These are phyloP conservation scores for Neotropicomus parvogracilis DNA, from an alignment of 1,284 basidiomycete species.

Conservation along the genomic window DNA sequence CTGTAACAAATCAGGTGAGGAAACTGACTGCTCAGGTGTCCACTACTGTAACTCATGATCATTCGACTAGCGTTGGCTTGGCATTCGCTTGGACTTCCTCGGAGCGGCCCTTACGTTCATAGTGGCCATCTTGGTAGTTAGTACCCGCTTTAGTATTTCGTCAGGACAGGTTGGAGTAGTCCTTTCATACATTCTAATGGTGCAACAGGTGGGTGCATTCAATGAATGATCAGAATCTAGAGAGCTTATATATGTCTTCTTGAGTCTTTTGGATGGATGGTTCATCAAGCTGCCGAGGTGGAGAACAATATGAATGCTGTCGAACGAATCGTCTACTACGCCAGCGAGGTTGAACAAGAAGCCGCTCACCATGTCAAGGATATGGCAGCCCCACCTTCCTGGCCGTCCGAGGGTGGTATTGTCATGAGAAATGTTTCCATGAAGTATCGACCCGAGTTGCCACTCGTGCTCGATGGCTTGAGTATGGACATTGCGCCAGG, in stretches of 20 bases:
- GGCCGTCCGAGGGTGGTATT: conserved; percentile 66
- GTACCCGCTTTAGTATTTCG: conserved; percentile 68
- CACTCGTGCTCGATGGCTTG: conserved; percentile 65
- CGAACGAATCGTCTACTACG: conserved; percentile 81
- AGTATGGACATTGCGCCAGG: conserved; percentile 65
- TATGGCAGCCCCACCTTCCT: conserved; percentile 54
- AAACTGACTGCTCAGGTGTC: background rate
- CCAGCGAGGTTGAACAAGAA: conserved; percentile 59
- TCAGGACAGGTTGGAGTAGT: conserved; percentile 76
- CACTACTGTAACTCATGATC: too few species aligned
- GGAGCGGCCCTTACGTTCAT: conserved; percentile 75
- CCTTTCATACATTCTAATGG: conserved; percentile 73
- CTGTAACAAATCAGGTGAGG: conserved; percentile 68
- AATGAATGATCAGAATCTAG: background rate
- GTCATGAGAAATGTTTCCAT: conserved; percentile 62
- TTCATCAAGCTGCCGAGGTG: conserved; percentile 80
- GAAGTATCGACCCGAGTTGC: conserved; percentile 70
- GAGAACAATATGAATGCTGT: conserved; percentile 93
- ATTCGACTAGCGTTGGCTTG: conserved; percentile 73
- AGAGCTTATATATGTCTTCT: conserved; percentile 11
- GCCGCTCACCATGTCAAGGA: conserved; percentile 64
- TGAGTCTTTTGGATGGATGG: conserved; percentile 77
- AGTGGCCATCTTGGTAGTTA: conserved; percentile 78
- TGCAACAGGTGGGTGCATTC: conserved; percentile 50
- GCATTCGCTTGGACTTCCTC: conserved; percentile 82